A percentile compares a stretch with the other conserved stretches of the same genome.
Conservation (phyloP, 2,329 filamentous ascomycete species). For the Talaromyces sp. region DNA sequence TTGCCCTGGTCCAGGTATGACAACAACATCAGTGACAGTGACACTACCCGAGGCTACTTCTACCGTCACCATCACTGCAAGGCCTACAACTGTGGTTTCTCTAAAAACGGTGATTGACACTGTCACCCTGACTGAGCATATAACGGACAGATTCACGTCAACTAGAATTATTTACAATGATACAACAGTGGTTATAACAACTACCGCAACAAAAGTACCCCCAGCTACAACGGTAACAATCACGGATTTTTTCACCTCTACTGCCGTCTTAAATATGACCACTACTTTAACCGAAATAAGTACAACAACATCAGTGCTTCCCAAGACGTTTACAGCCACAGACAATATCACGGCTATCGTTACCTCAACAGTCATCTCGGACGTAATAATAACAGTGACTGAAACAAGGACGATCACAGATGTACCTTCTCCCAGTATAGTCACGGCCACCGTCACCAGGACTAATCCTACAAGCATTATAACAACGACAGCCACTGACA, state of each 20-base stretch:
- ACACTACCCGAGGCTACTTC: neutral
- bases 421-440: neutral
- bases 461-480: neutral
- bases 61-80: neutral
- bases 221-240: neutral
- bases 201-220: neutral
- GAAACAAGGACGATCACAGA: neutral
- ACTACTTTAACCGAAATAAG: neutral
- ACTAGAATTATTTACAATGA: neutral
- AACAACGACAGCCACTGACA: neutral
- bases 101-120: neutral
- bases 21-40: neutral
- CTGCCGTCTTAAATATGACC: neutral
- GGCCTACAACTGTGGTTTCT: neutral
- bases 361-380: neutral
- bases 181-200: neutral
- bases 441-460: neutral
- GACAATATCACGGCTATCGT: neutral
- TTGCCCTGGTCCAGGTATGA: neutral
- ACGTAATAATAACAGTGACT: neutral
- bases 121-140: neutral
- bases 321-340: neutral
- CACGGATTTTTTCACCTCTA: neutral
- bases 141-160: neutral
- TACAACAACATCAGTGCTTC: neutral